A percentile compares a stretch with the other conserved stretches of the same genome.
Evolutionary conservation across 352 stramenopile species (phyloP).

Genomic region (Pythium dissimile): DNA sequence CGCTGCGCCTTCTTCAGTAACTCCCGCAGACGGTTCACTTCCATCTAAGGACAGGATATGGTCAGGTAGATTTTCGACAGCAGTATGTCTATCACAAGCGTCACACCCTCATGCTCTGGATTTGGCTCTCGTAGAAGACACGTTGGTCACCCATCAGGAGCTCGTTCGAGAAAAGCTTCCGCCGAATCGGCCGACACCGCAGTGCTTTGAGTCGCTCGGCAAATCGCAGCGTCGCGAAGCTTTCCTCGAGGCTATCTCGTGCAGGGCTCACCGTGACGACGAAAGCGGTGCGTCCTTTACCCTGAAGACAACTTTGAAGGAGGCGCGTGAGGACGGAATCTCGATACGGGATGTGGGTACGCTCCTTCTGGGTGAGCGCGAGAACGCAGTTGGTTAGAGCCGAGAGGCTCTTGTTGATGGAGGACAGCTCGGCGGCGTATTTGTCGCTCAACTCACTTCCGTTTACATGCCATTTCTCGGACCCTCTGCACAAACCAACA

Average conservation of each 20-base stretch:
- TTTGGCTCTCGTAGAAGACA: constrained; percentile 65
- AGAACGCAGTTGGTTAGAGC: constrained; percentile 75
- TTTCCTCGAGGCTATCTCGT: constrained; percentile 53
- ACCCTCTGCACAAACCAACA: constrained; percentile 32
- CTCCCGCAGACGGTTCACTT: constrained; percentile 51
- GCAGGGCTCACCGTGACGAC: constrained; percentile 66
- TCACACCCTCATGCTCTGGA: constrained; percentile 57
- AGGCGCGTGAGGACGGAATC: constrained; percentile 69
- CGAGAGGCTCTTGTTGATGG: constrained; percentile 77
- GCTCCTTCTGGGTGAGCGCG: constrained; percentile 55
- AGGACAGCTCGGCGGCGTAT: constrained; percentile 56
- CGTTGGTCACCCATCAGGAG: constrained; percentile 45
- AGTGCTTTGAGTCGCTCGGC: constrained; percentile 62
- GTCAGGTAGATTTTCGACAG: too few species aligned
- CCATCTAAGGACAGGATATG: too few species aligned
- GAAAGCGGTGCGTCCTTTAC: constrained; percentile 46
- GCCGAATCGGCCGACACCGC: constrained; percentile 45
- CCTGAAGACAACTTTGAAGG: constrained; percentile 62
- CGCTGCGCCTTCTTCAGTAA: constrained; percentile 45
- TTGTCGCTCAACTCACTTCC: constrained; percentile 54
- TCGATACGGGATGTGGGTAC: constrained; percentile 55
- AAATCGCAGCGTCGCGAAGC: constrained; percentile 67
- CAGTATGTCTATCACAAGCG: too few species aligned
- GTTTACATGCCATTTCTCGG: constrained; percentile 63
- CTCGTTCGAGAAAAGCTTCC: constrained; percentile 50